Evolutionary conservation across 129 eudicot species (phyloP).

Genomic region (Solidago caesia): DNA sequence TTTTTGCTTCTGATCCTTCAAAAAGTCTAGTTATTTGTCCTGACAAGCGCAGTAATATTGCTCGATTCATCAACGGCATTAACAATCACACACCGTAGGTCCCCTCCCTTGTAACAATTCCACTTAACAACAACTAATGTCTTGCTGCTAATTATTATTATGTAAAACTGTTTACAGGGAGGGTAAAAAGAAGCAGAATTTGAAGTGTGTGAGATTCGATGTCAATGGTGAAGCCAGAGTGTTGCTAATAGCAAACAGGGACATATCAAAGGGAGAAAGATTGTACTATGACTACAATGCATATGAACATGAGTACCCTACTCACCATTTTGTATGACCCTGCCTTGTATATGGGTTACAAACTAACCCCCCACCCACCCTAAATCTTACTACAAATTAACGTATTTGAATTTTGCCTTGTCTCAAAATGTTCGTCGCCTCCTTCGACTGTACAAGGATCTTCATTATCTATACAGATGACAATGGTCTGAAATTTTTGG

Average conservation of each 20-base stretch:
- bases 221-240: conserved; percentile 85
- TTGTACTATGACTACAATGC: conserved; percentile 92
- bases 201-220: conserved; percentile 83
- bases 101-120: not conserved
- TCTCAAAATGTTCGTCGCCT: no score
- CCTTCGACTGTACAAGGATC: no score
- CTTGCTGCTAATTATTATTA: not conserved
- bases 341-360: not conserved
- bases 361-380: no score
- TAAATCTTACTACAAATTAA: no score
- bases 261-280: conserved; percentile 82
- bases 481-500: no score
- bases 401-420: no score
- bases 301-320: conserved; percentile 88
- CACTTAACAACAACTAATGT: not conserved
- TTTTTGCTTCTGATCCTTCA: conserved; percentile 56
- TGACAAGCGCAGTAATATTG: conserved; percentile 86
- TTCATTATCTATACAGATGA: no score
- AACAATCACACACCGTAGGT: conserved; percentile 81
- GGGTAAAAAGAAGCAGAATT: conserved; percentile 90
- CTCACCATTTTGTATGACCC: conserved; percentile 77
- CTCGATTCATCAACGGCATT: conserved; percentile 92
- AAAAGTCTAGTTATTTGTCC: conserved; percentile 88
- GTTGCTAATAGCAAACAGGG: conserved; percentile 75
- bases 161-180: conserved; percentile 48